A percentile compares a stretch with the other conserved stretches of the same genome.
These are phyloP conservation scores for Cyberlindnera americana DNA, from an alignment of 805 yeast species.

Conservation along the genomic window DNA sequence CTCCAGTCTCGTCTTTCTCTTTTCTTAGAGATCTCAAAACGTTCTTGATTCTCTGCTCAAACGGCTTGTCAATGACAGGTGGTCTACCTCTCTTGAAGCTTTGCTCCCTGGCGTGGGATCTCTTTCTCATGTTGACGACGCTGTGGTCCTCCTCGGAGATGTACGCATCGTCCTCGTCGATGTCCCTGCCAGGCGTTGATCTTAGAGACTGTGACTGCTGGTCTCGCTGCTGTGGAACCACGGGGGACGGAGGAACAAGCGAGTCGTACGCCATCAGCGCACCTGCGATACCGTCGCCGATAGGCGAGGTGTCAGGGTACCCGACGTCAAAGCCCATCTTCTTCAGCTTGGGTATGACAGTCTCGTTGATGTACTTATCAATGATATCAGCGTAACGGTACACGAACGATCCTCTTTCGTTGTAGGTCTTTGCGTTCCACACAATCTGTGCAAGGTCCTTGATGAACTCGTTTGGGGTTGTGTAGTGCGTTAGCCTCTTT, in stretches of 20 bases:
- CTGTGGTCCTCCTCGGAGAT: constrained; percentile 12
- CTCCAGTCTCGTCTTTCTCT: constrained; percentile 51
- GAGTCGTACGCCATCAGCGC: constrained; percentile 16
- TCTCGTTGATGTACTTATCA: constrained; percentile 38
- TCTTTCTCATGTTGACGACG: constrained; percentile 6
- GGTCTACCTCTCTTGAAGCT: constrained; percentile 75
- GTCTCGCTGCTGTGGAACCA: neutral
- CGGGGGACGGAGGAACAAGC: constrained; percentile 1
- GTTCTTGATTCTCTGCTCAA: constrained; percentile 87
- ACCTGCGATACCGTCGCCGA: constrained; percentile 21
- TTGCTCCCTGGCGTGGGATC: constrained; percentile 20
- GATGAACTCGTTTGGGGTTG: constrained; percentile 62
- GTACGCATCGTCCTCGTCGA: constrained; percentile 14
- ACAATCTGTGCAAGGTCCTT: constrained; percentile 78
- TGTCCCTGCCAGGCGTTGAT: constrained; percentile 14
- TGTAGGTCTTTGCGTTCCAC: constrained; percentile 87
- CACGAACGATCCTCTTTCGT: constrained; percentile 63
- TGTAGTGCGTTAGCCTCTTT: constrained; percentile 54
- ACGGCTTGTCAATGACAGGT: constrained; percentile 86
- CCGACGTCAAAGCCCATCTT: constrained; percentile 32
- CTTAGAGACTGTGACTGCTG: constrained; percentile 6
- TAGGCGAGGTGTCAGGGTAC: constrained; percentile 37
- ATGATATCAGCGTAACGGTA: constrained; percentile 60
- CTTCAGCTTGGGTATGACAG: constrained; percentile 33
- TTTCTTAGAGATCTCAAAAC: constrained; percentile 79